Evolutionary conservation across 2,329 filamentous ascomycete species (phyloP).

Genomic region (Teratosphaeria gauchensis): DNA sequence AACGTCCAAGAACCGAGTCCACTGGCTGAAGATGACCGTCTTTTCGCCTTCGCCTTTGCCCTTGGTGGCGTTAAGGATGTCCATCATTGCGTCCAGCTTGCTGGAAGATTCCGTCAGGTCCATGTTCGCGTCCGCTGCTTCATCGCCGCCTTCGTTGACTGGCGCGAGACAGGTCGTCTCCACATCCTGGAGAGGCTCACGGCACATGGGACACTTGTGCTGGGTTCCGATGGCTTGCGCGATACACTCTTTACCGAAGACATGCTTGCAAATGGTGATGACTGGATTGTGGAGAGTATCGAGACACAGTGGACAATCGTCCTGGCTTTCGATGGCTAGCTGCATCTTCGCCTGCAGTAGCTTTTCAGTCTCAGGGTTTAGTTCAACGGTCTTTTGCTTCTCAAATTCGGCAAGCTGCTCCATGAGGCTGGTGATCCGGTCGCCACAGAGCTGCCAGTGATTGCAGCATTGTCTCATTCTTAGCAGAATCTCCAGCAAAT

Average conservation of each 20-base stretch:
- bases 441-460: constrained; percentile 74
- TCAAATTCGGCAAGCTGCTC: constrained; percentile 47
- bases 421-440: constrained; percentile 64
- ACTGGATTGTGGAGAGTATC: constrained; percentile 62
- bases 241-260: constrained; percentile 68
- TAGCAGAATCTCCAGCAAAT: constrained; percentile 70
- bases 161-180: constrained; percentile 55
- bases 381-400: constrained; percentile 54
- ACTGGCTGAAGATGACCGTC: constrained; percentile 66
- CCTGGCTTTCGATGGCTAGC: constrained; percentile 67
- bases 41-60: constrained; percentile 52
- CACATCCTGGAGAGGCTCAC: constrained; percentile 53
- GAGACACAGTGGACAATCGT: constrained; percentile 75
- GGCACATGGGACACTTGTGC: constrained; percentile 77
- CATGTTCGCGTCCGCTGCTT: constrained; percentile 34
- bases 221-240: constrained; percentile 63
- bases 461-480: constrained; percentile 80
- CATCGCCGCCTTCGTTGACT: constrained; percentile 41
- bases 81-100: constrained; percentile 71
- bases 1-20: constrained; percentile 64
- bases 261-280: constrained; percentile 77
- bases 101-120: constrained; percentile 60
- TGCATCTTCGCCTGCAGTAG: constrained; percentile 68
- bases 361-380: constrained; percentile 62
- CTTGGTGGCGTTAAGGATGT: constrained; percentile 62